A percentile compares a stretch with the other conserved stretches of the same genome.
Conservation (phyloP, 1,139 yeast species). For the Geotrichum fermentans region DNA sequence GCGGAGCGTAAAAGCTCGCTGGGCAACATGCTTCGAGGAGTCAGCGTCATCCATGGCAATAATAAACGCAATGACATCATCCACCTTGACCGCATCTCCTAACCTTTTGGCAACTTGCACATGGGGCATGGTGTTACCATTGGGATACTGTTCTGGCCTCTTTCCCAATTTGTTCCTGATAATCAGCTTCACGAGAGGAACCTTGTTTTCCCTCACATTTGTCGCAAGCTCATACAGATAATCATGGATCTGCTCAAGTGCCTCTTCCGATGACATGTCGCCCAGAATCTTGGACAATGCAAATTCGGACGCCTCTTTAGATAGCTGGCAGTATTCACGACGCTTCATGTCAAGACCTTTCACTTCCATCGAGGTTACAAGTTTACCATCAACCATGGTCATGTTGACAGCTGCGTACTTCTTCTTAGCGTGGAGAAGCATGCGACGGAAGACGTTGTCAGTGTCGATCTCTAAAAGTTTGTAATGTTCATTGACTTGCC, state of each 20-base stretch:
- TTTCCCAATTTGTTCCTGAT: constrained; percentile 41
- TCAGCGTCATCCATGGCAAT: constrained; percentile 40
- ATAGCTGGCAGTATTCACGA: constrained; percentile 90
- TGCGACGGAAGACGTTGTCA: constrained; percentile 83
- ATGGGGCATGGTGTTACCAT: constrained; percentile 80
- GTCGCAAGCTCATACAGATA: constrained; percentile 59
- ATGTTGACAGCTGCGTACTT: constrained; percentile 90
- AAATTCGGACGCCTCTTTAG: constrained; percentile 79
- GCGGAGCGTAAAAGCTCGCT: constrained; percentile 72
- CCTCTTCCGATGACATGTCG: constrained; percentile 72
- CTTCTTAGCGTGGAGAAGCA: constrained; percentile 90
- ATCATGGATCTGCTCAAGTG: constrained; percentile 66
- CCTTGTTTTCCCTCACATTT: constrained; percentile 56
- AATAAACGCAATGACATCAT: constrained; percentile 84
- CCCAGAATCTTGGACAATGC: constrained; percentile 69
- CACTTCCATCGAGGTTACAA: constrained; percentile 66
- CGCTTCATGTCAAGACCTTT: constrained; percentile 97
- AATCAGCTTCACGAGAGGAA: constrained; percentile 56
- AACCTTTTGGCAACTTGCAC: constrained; percentile 87
- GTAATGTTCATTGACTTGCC: constrained; percentile 82
- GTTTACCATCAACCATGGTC: constrained; percentile 41
- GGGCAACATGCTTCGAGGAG: constrained; percentile 47
- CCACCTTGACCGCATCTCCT: constrained; percentile 84
- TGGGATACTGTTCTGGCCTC: constrained; percentile 39
- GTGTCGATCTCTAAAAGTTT: constrained; percentile 85